Evolutionary conservation across 768 basidiomycete species (phyloP), one percentile per base, ranked within the genome.

Genomic region (Boletus sp.): DNA sequence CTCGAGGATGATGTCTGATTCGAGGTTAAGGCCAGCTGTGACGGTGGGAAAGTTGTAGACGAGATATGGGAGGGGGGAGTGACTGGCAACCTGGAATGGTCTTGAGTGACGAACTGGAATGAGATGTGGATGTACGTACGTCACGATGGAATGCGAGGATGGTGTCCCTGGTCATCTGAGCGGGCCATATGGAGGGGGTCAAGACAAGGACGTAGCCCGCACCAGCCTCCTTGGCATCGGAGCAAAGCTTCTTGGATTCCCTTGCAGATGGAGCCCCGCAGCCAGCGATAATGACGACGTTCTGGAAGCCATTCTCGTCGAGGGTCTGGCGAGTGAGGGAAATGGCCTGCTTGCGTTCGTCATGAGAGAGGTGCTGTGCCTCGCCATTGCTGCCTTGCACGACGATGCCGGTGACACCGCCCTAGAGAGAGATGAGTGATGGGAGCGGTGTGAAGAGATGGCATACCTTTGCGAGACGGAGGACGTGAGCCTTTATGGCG

Each of bases 31-130:
- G 14, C 92, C 91, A 1, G 91, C 86, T 14, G 87, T 88, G 52
- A 89, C 90, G 47, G 76, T 78, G 42, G 92, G 89, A 74, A 92
- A 93, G 74, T 94, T 94, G 77, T 94, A 94, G 49, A 94, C 82
- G 82, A 91, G 83, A 8, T 80, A 81, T 4, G 86, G 87, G 41
- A 90, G 83, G 40, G 88, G 84, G 35, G 84, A 82, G 42, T 78
- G 79, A 64, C 83, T 80, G 24, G 90, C 82, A 30, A 93, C 89
- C 81, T 89, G 61, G 17, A 61, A 18, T 20, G 3, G 11, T 11
- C 4, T 15, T 55, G 52, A 35, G 47, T 7, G 35, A 30, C 9
- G 17, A 15, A 12, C 3, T 44, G 12, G 44, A 24, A 29, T 20
- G 15, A 35, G 12, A 17, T 12, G 20, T 30, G 37, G 18, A 35